phyloP scores from a whole-genome alignment of 202 grass and related monocot genomes.

The Setaria viridis region DNA sequence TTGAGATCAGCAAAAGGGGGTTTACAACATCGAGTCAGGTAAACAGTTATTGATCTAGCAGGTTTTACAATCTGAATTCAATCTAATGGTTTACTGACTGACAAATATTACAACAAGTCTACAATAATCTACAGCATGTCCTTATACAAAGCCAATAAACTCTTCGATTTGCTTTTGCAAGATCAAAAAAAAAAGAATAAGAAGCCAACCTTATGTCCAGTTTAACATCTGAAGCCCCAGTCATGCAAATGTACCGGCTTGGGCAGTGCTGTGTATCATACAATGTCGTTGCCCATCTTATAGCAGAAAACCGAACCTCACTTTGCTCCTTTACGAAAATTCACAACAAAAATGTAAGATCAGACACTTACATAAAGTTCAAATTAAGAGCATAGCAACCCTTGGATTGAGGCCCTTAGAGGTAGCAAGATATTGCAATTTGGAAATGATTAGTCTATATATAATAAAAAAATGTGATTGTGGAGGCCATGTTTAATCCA shows the following conservation, averaged over 20 bases:
- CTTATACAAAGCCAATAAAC: conserved; percentile 7
- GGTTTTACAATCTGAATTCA: conserved; percentile 2
- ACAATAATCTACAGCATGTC: background rate
- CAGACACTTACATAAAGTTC: conserved; percentile 26
- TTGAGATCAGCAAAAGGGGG: background rate
- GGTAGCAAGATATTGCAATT: conserved; percentile 30
- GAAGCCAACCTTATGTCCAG: conserved; percentile 84
- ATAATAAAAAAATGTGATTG: conserved; percentile 16
- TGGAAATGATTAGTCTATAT: background rate
- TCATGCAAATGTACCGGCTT: conserved; percentile 97
- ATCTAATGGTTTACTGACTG: background rate
- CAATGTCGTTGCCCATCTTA: conserved; percentile 91
- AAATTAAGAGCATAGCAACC: conserved; percentile 24
- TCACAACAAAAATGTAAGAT: conserved; percentile 19
- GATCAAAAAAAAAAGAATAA: background rate
- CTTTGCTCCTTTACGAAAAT: conserved; percentile 76
- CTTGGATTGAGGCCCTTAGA: conserved; percentile 23
- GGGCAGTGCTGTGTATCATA: conserved; percentile 76
- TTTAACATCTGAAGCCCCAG: conserved; percentile 85
- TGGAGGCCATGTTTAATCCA: conserved; percentile 23
- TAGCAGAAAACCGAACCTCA: conserved; percentile 89
- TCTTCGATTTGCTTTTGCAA: background rate
- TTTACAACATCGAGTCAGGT: no score
- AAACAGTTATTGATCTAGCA: no score
- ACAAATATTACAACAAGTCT: background rate